phyloP scores from a whole-genome alignment of 1,139 yeast species.

The Scheffersomyces insectosa region DNA sequence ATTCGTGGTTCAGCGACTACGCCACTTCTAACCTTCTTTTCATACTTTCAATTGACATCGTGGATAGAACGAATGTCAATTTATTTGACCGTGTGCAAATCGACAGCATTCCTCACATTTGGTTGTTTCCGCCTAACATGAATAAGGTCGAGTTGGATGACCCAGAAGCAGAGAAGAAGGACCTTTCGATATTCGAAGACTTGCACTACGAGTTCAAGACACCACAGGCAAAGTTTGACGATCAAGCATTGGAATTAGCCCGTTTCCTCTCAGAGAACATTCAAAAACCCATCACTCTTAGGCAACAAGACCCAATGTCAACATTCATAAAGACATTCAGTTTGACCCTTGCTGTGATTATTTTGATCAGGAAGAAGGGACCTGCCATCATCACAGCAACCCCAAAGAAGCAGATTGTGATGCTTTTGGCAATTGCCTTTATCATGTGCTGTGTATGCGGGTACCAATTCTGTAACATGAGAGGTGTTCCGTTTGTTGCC shows the following conservation, averaged over 20 bases:
- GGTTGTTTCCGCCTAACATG: constrained; percentile 59
- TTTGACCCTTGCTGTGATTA: constrained; percentile 44
- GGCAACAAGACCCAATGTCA: constrained; percentile 38
- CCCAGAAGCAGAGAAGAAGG: neutral
- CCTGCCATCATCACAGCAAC: constrained; percentile 34
- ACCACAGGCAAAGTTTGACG: constrained; percentile 25
- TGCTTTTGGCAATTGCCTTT: constrained; percentile 38
- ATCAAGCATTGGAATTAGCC: constrained; percentile 51
- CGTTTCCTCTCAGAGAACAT: constrained; percentile 49
- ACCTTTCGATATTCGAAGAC: constrained; percentile 23
- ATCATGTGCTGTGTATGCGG: constrained; percentile 57
- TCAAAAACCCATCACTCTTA: constrained; percentile 42
- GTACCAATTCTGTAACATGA: constrained; percentile 59
- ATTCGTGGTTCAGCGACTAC: constrained; percentile 45
- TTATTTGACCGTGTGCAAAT: constrained; percentile 43
- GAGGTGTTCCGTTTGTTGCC: constrained; percentile 64
- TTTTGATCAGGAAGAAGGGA: constrained; percentile 52
- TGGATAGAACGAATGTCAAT: constrained; percentile 33
- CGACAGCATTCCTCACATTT: constrained; percentile 58
- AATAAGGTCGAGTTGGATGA: neutral
- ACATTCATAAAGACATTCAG: constrained; percentile 49
- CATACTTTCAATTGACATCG: constrained; percentile 48
- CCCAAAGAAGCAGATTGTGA: constrained; percentile 33
- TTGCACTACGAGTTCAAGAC: constrained; percentile 33
- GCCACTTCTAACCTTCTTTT: constrained; percentile 41